Evolutionary conservation across 1,284 basidiomycete genomes (phyloP), one percentile per base, ranked within the genome.

Genomic region (Marasmius tenuissimus): DNA sequence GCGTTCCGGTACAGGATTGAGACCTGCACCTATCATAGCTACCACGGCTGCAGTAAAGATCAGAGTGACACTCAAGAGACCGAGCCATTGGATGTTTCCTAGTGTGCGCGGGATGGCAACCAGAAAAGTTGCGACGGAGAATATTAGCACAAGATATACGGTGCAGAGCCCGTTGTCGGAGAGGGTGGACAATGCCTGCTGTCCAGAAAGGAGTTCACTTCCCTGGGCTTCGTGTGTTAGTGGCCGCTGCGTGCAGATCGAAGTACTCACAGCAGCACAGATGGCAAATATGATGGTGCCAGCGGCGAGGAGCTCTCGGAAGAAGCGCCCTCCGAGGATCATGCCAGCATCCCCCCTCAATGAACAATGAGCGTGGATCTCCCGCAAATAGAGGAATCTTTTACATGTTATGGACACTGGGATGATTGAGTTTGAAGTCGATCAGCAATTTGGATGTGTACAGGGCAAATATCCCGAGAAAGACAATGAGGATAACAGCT

Each of bases 401-500:
- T 73, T 75, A 83, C 80, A 85, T 84, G 62, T 76, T 84, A 64
- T 86, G 84, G 4, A 85, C 83, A 33, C 77, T 75, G 3, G 81
- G 83, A 65, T 86, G 84, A 61, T 82, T 82, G 16, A 84, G 62
- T 70, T 85, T 86, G 76, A 86, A 86, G 68, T 84, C 79, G 56
- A 85, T 77, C 39, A 85, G 72, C 3, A 84, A 70, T 64, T 84
- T 85, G 6, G 83, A 79, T 0, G 84, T 85, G 65, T 79, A 84
- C 4, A 82, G 69, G 4, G 75, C 83, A 64, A 84, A 84, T 6
- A 78, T 65, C n/a, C 84, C 82, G n/a, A 85, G 70, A 63, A 85
- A 83, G 18, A 82, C 70, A n/a, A 85, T 81, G 55, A 85, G 68
- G 42, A 85, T 73, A n/a, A 85, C 72, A 9, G 81, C 83, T 1